Evolutionary conservation across 495 filamentous ascomycete genomes (phyloP).

Genomic region (Penicillium ucsense): DNA sequence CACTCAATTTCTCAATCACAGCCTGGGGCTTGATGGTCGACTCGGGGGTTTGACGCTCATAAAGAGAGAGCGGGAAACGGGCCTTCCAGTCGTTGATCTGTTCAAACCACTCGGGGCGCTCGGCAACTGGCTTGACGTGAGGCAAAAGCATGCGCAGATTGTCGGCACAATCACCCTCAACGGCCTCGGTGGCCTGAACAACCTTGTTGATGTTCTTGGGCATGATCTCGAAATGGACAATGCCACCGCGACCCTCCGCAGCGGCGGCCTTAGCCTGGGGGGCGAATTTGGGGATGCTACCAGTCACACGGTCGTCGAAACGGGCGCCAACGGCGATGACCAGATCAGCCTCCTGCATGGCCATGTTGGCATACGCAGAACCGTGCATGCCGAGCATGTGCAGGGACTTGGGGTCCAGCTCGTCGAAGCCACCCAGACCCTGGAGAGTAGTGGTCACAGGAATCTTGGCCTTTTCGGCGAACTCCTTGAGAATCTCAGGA

Average conservation of each 20-base stretch:
- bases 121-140: slow-evolving; percentile 47
- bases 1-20: slow-evolving; percentile 74
- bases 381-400: slow-evolving; percentile 62
- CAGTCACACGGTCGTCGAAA: slow-evolving; percentile 55
- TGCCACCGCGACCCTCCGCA: slow-evolving; percentile 48
- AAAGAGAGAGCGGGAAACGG: slow-evolving; percentile 67
- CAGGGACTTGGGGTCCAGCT: slow-evolving; percentile 47
- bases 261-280: slow-evolving; percentile 48
- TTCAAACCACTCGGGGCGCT: slow-evolving; percentile 73
- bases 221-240: slow-evolving; percentile 57
- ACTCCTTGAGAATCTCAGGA: slow-evolving; percentile 43
- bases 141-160: slow-evolving; percentile 70
- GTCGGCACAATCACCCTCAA: slow-evolving; percentile 49
- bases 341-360: slow-evolving; percentile 56
- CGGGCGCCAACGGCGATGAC: slow-evolving; percentile 55
- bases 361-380: slow-evolving; percentile 55
- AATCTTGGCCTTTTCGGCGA: slow-evolving; percentile 48
- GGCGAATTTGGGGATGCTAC: slow-evolving; percentile 44
- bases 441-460: slow-evolving; percentile 60
- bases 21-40: slow-evolving; percentile 84
- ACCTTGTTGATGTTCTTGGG: slow-evolving; percentile 61
- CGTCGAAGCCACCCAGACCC: slow-evolving; percentile 51
- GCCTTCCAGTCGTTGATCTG: slow-evolving; percentile 87
- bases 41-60: slow-evolving; percentile 57
- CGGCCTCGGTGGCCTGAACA: slow-evolving; percentile 50